Evolutionary conservation across 345 rosid genomes (phyloP), one percentile per base, ranked within the genome.

Genomic region (Gossypium sturtianum): DNA sequence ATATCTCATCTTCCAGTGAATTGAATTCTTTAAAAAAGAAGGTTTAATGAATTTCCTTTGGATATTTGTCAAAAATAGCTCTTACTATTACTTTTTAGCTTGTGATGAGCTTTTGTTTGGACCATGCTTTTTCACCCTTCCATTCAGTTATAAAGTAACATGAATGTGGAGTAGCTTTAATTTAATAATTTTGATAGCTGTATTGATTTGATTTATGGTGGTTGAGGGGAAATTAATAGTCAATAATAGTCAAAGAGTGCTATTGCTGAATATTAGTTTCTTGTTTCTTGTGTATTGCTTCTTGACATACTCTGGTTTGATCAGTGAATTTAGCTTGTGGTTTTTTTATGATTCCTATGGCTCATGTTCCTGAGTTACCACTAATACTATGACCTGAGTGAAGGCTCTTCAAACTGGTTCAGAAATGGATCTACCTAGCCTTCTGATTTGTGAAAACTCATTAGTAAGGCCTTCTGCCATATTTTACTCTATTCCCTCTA

Each of bases 11-110:
- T 83, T 77, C 90, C 76, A 78, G 78, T 63, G 83, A 84, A 29
- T 70, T 74, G 61, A 68, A 20, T 78, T 73, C 80, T 71, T 78
- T 79, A 69, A 79, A 65, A 34, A 92, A 85, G 87, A 94, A 92
- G 95, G 98, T 94, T 80, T 34, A 9, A 41, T 20, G 12, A 56
- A 10, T 75, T 66, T 43, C 68, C 11, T 65, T 66, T 44, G 13
- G 38, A 29, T 66, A 22, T 72, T 57, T 56, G 2, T 71, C 15
- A 44, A 56, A 25, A 23, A 41, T 19, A 6, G 19, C 23, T 71
- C 20, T 48, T 8, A 9, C 23, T 10, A 12, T 9, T 57, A n/a
- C 10, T 34, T 20, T 56, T 41, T 34, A 69, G 62, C 19, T 52
- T 15, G 9, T 22, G 13, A 72, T 22, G 51, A 23, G 54, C 45